Evolutionary conservation across 2,329 filamentous ascomycete species (phyloP), one percentile per base, ranked within the genome.

Genomic region (Aspergillus fumigatiaffinis): DNA sequence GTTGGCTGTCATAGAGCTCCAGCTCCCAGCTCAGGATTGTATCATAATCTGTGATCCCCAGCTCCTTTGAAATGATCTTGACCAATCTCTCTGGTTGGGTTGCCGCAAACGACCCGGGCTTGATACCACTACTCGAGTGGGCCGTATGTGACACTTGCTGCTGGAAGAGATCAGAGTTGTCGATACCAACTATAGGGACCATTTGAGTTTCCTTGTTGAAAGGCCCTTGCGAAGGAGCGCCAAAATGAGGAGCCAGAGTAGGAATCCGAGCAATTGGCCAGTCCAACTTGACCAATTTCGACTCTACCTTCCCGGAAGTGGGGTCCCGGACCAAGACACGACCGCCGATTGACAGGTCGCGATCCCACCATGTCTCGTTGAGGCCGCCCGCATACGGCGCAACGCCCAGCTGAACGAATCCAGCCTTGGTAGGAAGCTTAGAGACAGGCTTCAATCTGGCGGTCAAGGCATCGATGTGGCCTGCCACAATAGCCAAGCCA

Each of bases 201-300:
- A 94, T 92, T 71, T 97, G 87, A 0, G 93, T 97, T 78, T 99
- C 94, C 65, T 83, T 82, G 73, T 99, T 97, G 76, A 87, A 87
- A 0, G 85, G 85, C 0, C 84, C 84, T 51, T 76, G 71, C 0
- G 86, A 77, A 4, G 83, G 87, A 49, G 89, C 83, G 53, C 94
- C 94, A 68, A 99, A 97, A 75, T 99, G 94, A 56, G 92, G 92
- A 26, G 94, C 94, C 20, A 99, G 83, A 0, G 92, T 96, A 6
- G 94, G 92, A 58, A 97, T 89, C 60, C 89, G 86, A 50, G 94
- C 94, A 77, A 99, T 92, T 1, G 94, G 93, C 91, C 92, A 97
- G 72, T 88, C 90, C 52, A 97, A 81, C 79, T 96, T 96, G 60
- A 97, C 92, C 49, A 97, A 82, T 78, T 87, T 90, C 29, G 84